Evolutionary conservation across 352 stramenopile genomes (phyloP), one percentile per base, ranked within the genome.

Genomic region (Globisporangium canariense): DNA sequence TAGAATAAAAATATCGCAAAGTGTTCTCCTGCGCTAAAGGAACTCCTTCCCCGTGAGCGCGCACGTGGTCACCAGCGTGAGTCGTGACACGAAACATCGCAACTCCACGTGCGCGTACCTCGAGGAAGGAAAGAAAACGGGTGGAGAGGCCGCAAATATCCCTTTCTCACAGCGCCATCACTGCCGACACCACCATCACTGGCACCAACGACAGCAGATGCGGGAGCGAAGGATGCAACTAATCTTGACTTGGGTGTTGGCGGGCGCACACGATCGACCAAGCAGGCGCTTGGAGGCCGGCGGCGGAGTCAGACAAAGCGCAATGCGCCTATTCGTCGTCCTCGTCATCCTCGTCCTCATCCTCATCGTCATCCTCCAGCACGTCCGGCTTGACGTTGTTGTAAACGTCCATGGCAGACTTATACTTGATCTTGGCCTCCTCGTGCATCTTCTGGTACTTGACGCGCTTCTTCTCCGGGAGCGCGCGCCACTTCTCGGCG

Each of bases 401-500:
- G 84, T 98, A 98, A 6, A 68, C 76, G 64, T 93, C 83, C 83
- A 98, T 97, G 53, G 86, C 72, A n/a, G 81, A 70, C 67, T 96
- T 76, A 81, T 98, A 98, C 64, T 81, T 78, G 55, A 75, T 51
- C 75, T 96, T 96, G 57, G 84, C 88, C 54, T 93, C 84, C 50
- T 90, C 81, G 73, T 94, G 77, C 86, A 89, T 82, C 72, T 94
- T 90, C 64, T 96, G 78, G 76, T 91, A 97, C 73, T 90, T 91
- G 64, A 77, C 74, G 69, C 96, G 96, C 78, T 98, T 97, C 72
- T 97, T 87, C 64, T 97, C 90, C 1, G 94, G 89, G 64, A 98
- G 84, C 51, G 81, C 82, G 38, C 94, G 88, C 93, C 88, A 97
- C 73, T 78, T 81, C 69, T 90, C 85, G 9, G 84, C 84, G 22